Conservation (phyloP, 2,329 filamentous ascomycete genomes). For the Zasmidium citrigriseum region DNA sequence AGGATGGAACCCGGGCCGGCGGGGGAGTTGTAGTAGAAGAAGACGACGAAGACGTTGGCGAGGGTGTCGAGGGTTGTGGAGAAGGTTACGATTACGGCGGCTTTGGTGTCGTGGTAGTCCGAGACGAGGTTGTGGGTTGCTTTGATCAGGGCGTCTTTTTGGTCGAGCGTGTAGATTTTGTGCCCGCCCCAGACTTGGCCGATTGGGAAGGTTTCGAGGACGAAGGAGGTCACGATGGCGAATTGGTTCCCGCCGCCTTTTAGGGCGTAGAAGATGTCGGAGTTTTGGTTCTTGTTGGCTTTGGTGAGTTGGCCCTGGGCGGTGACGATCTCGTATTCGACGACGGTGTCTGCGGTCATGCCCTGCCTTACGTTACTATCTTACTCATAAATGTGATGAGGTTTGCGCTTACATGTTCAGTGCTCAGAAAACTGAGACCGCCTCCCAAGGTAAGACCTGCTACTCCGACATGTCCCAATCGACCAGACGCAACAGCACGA, state of each 20-base stretch:
- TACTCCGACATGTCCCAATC: constrained; percentile 29
- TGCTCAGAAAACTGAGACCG: constrained; percentile 27
- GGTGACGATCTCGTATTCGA: constrained; percentile 34
- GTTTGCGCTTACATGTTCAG: constrained; percentile 30
- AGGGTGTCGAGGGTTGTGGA: constrained; percentile 47
- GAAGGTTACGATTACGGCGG: constrained; percentile 60
- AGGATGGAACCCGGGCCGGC: constrained; percentile 55
- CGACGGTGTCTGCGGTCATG: constrained; percentile 31
- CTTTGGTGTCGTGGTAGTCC: constrained; percentile 61
- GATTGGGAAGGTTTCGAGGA: constrained; percentile 26
- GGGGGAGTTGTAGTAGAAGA: constrained; percentile 57
- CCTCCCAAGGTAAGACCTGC: constrained; percentile 33
- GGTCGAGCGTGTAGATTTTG: constrained; percentile 41
- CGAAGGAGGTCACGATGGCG: constrained; percentile 42
- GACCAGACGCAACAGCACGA: constrained; percentile 25
- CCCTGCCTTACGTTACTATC: constrained; percentile 13
- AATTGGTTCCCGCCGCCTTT: constrained; percentile 31
- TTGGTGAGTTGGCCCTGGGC: constrained; percentile 26
- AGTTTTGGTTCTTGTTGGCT: constrained; percentile 26
- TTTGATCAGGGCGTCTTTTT: constrained; percentile 44
- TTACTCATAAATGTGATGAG: not conserved
- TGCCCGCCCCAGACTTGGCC: constrained; percentile 50
- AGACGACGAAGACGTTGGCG: constrained; percentile 60
- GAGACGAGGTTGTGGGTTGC: constrained; percentile 53
- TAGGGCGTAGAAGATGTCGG: constrained; percentile 30